These are phyloP conservation scores for Zygosaccharomyces pseudobailii DNA, from an alignment of 1,139 yeast genomes.

Conservation along the genomic window DNA sequence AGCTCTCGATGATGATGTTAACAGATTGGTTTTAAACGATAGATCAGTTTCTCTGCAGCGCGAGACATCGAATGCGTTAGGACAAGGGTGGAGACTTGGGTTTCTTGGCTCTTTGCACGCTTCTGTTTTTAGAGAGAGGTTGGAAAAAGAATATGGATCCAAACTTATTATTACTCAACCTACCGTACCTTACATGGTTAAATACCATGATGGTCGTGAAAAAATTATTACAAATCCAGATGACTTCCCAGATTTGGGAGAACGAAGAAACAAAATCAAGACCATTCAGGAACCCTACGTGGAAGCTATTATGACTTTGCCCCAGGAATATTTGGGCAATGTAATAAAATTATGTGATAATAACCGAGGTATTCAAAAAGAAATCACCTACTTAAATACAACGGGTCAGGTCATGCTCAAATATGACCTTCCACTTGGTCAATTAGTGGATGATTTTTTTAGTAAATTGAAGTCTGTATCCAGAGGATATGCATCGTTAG, in stretches of 20 bases:
- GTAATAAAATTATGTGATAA: slow-evolving; percentile 83
- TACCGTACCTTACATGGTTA: slow-evolving; percentile 84
- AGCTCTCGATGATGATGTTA: slow-evolving; percentile 83
- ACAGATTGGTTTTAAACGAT: slow-evolving; percentile 83
- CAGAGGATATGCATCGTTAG: slow-evolving; percentile 89
- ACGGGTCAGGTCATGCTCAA: slow-evolving; percentile 79
- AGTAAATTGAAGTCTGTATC: slow-evolving; percentile 89
- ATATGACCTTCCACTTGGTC: slow-evolving; percentile 80
- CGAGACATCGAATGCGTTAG: slow-evolving; percentile 90
- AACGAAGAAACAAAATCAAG: slow-evolving; percentile 43
- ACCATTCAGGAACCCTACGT: slow-evolving; percentile 83
- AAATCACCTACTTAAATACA: slow-evolving; percentile 61
- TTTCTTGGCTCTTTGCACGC: slow-evolving; percentile 94
- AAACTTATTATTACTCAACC: slow-evolving; percentile 91
- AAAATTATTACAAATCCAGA: slow-evolving; percentile 79
- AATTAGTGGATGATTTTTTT: slow-evolving; percentile 89
- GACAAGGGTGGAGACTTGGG: slow-evolving; percentile 97
- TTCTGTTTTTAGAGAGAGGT: slow-evolving; percentile 84
- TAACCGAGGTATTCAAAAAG: slow-evolving; percentile 78
- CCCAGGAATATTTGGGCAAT: slow-evolving; percentile 80
- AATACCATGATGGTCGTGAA: slow-evolving; percentile 59
- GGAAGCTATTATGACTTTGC: slow-evolving; percentile 85
- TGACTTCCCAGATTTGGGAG: slow-evolving; percentile 69
- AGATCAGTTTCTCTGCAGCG: slow-evolving; percentile 84
- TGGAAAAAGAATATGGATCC: slow-evolving; percentile 92